Conservation (phyloP, 768 basidiomycete species). For the Suillus paluster region DNA sequence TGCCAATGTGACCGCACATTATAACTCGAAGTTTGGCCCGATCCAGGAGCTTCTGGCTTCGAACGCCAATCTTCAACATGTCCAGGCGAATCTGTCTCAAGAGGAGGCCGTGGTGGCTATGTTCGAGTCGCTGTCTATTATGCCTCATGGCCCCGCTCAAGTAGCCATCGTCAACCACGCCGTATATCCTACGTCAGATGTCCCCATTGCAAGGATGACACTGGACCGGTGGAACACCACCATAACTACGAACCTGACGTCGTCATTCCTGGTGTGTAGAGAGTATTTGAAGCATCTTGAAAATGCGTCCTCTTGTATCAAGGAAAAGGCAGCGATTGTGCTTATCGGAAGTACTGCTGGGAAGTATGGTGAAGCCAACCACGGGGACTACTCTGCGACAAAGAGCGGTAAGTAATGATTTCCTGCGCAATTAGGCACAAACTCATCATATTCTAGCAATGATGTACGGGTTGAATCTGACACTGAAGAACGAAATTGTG, state of each 20-base stretch:
- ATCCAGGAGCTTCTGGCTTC: constrained; percentile 45
- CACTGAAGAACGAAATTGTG: constrained; percentile 83
- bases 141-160: constrained; percentile 54
- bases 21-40: constrained; percentile 53
- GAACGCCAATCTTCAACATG: constrained; percentile 37
- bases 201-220: constrained; percentile 58
- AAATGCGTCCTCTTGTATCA: constrained; percentile 41
- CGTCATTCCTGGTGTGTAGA: constrained; percentile 67
- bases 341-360: constrained; percentile 75
- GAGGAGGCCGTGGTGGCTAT: constrained; percentile 57
- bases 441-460: constrained; percentile 44
- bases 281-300: constrained; percentile 58
- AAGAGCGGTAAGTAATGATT: constrained; percentile 71
- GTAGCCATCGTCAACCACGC: constrained; percentile 68
- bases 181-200: constrained; percentile 47
- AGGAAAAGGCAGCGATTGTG: constrained; percentile 62
- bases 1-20: constrained; percentile 74
- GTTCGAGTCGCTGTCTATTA: constrained; percentile 45
- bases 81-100: constrained; percentile 60
- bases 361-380: constrained; percentile 70
- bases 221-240: constrained; percentile 68
- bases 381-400: constrained; percentile 67
- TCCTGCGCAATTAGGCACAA: neutral
- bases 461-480: constrained; percentile 72
- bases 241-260: constrained; percentile 65